Evolutionary conservation across 2,329 filamentous ascomycete species (phyloP), one percentile per base, ranked within the genome.

Genomic region (Fusarium continuum): DNA sequence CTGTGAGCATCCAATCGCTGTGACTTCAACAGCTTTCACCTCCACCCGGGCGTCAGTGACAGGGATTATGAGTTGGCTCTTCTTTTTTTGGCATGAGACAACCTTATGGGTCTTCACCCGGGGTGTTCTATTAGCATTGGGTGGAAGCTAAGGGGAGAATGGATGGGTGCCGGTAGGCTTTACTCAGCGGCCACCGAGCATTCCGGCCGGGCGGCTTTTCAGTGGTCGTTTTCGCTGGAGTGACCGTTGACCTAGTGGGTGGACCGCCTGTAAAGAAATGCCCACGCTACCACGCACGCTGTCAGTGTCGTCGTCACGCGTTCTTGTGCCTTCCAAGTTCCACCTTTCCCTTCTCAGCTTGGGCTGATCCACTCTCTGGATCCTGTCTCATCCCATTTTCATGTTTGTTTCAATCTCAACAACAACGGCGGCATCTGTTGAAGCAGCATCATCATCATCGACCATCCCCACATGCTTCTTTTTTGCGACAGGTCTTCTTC

Each of bases 401-500:
- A 65, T 48, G 20, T 47, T 65, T 65, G 58, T 65, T 65, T 65
- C 61, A 62, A 66, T 65, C 62, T 58, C 44, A 46, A 65, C 34
- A 45, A 35, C 47, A 43, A 38, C 36, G 31, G 35, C 40, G 50
- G 48, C 16, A 39, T 23, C 23, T 50, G 31, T 36, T 61, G 45
- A 38, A 58, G 14, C 17, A 57, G 41, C 56, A 47, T 48, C 50
- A 32, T 31, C 36, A 16, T 13, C 32, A 44, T 57, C 61, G 38
- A 16, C 16, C 32, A 44, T 57, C 61, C 45, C 52, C 61, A 62
- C 56, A 41, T 35, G 46, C 49, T 52, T 61, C 61, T 41, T 32
- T 50, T 52, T 47, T 58, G 26, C 43, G 32, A 53, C 55, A 43
- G 45, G 16, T 47, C 32, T 28, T 3, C 47, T 34, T 19, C 26